These are phyloP conservation scores for Castanea crenata DNA, from an alignment of 306 rosid species.

Conservation along the genomic window DNA sequence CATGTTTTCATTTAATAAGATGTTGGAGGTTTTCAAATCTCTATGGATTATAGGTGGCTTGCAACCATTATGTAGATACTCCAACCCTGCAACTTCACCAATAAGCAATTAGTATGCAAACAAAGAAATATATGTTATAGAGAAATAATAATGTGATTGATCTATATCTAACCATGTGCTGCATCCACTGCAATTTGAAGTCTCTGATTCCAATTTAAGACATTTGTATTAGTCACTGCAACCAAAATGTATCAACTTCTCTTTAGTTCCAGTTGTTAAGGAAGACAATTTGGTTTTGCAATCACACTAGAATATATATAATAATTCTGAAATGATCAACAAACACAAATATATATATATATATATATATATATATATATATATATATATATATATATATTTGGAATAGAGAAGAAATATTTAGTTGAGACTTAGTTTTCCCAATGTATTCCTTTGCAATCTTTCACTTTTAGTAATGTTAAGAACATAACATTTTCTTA, in stretches of 20 bases:
- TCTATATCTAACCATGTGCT: slow-evolving; percentile 21
- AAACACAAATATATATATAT: too few relatives aligned
- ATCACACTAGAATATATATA: too few relatives aligned
- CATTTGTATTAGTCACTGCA: neutral
- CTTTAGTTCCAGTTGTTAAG: neutral
- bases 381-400: too few relatives aligned
- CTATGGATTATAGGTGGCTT: slow-evolving; percentile 39
- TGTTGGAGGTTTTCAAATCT: slow-evolving; percentile 59
- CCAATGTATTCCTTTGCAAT: too few relatives aligned
- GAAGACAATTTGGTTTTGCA: too few relatives aligned
- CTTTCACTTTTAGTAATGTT: too few relatives aligned
- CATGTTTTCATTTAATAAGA: slow-evolving; percentile 32
- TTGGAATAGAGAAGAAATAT: too few relatives aligned
- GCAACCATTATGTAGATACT: slow-evolving; percentile 44
- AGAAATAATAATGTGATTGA: neutral
- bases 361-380: too few relatives aligned
- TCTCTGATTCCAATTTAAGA: slow-evolving; percentile 29
- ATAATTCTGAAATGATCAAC: too few relatives aligned
- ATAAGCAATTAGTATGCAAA: neutral
- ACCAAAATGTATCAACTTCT: neutral
- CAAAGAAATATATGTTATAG: too few relatives aligned
- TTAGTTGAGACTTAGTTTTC: too few relatives aligned
- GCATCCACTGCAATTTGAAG: slow-evolving; percentile 33
- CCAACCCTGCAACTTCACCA: slow-evolving; percentile 25
- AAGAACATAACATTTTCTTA: too few relatives aligned